Conservation (phyloP, 331 rosid genomes). For the Arachis monticola region DNA sequence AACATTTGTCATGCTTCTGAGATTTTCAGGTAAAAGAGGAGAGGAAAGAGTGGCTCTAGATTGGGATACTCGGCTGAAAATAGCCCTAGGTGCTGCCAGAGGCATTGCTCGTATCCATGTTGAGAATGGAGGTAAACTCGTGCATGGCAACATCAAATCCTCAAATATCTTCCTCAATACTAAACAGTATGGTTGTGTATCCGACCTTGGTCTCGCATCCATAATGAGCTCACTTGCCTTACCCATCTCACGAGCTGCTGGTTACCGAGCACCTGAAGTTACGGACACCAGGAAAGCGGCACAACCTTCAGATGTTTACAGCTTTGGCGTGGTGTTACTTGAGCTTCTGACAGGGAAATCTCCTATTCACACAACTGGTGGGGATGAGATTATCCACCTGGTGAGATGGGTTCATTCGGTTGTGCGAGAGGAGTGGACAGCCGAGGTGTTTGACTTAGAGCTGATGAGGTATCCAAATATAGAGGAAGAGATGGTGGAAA, state of each 20-base stretch:
- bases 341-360: constrained; percentile 91
- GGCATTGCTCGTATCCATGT: constrained; percentile 75
- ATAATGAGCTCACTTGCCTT: constrained; percentile 72
- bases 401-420: constrained; percentile 98
- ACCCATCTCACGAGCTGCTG: constrained; percentile 85
- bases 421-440: constrained; percentile 95
- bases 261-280: constrained; percentile 92
- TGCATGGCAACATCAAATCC: constrained; percentile 85
- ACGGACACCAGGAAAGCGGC: constrained; percentile 83
- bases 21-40: constrained; percentile 76
- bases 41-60: constrained; percentile 73
- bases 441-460: constrained; percentile 90
- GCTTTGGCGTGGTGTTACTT: constrained; percentile 88
- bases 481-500: constrained; percentile 97
- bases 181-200: constrained; percentile 69
- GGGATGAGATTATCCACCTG: constrained; percentile 86
- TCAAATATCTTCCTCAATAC: constrained; percentile 76
- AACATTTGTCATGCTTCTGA: constrained; percentile 10
- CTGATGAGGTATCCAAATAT: constrained; percentile 83
- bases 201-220: constrained; percentile 80
- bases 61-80: constrained; percentile 81
- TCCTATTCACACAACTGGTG: constrained; percentile 82
- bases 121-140: constrained; percentile 74
- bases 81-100: constrained; percentile 86
- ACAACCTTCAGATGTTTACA: constrained; percentile 82